Evolutionary conservation across 495 filamentous ascomycete species (phyloP), one percentile per base, ranked within the genome.

Genomic region (Cercophora scortea): DNA sequence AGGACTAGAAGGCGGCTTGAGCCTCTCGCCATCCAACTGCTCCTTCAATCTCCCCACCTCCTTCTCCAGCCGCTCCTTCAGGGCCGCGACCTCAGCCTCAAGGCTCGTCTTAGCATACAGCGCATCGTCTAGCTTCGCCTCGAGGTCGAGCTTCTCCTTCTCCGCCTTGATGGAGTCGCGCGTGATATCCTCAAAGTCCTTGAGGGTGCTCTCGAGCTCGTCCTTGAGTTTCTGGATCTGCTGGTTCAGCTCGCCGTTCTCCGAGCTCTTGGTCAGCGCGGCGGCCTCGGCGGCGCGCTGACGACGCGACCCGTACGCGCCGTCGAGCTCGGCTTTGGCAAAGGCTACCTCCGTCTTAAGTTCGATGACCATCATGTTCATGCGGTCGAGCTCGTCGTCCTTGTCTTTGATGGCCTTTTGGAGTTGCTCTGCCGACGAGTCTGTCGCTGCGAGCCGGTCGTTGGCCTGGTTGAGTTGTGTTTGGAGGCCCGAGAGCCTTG

Each of bases 301-400:
- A 39, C 84, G 79, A 50, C 88, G 75, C 9, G 81, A 81, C 32
- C 89, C 93, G 62, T 96, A 95, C 16, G 93, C 92, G 49, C 89
- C 88, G 61, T 98, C 93, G 35, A 97, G 85, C 72, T 98, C 93
- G 6, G 93, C 93, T 66, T 87, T 89, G 51, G 87, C 87, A 69
- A 98, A 82, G 44, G 91, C 91, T 52, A 95, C 74, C 62, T 97
- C 93, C 38, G 91, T 97, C 51, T 90, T 89, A 45, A 94, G 74
- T 50, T 89, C 83, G 44, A 90, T 87, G 52, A 96, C 77, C 67
- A 93, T 88, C 57, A 81, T 78, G 62, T 94, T 90, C 47, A 94
- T 75, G 32, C 79, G 74, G 11, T 85, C 78, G 64, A 93, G 74
- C 60, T 95, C 89, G 10, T 74, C 69, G 53, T 82, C 84, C 74